phyloP scores from a whole-genome alignment of 371 early-diverging fungal species.

The Modicella reniformis region DNA sequence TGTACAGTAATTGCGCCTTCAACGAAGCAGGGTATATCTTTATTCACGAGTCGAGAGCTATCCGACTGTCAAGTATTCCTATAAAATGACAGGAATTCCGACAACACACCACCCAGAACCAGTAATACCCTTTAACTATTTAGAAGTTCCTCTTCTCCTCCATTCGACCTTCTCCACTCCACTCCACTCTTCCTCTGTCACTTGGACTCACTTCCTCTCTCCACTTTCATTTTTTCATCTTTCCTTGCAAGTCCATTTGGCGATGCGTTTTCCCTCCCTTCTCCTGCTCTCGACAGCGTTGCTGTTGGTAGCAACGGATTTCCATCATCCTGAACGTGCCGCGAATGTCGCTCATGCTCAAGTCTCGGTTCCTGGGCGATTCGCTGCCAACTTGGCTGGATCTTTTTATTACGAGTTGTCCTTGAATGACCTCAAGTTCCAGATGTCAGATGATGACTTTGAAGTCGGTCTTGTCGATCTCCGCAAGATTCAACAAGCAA shows the following conservation, averaged over 20 bases:
- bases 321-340: neutral
- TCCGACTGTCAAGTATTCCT: no score
- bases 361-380: constrained; percentile 45
- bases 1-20: no score
- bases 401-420: neutral
- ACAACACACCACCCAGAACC: no score
- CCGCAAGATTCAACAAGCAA: constrained; percentile 3
- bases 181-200: neutral
- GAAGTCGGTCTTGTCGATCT: neutral
- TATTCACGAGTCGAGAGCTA: no score
- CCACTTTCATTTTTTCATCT: neutral
- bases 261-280: constrained; percentile 24
- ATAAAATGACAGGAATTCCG: no score
- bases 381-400: constrained; percentile 26
- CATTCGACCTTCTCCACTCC: no score
- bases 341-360: constrained; percentile 29
- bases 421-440: neutral
- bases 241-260: neutral
- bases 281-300: constrained; percentile 35
- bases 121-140: no score
- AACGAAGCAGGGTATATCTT: no score
- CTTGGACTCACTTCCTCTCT: neutral
- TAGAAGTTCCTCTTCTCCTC: no score
- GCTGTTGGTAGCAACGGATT: constrained; percentile 7
- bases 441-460: neutral